Percentiles rank a stretch among this genome's conserved stretches.
These are phyloP conservation scores for Metschnikowia hibisci DNA, from an alignment of 805 yeast genomes.

Conservation along the genomic window DNA sequence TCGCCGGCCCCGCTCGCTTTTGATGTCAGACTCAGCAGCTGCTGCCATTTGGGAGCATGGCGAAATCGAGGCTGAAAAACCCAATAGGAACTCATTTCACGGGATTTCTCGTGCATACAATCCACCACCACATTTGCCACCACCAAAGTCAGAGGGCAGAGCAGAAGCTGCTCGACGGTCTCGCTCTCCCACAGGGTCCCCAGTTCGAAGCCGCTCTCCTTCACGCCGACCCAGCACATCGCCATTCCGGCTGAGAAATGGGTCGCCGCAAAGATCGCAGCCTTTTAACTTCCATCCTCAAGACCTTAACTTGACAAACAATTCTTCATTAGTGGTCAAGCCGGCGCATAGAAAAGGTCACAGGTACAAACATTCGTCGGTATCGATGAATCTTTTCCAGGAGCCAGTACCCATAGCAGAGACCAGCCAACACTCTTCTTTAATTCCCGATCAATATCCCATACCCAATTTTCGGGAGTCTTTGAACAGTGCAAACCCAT, in stretches of 20 bases:
- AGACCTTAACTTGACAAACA: slow-evolving; percentile 27
- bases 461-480: slow-evolving; percentile 71
- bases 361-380: slow-evolving; percentile 92
- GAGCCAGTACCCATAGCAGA: slow-evolving; percentile 62
- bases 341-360: slow-evolving; percentile 89
- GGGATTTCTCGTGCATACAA: slow-evolving; percentile 14
- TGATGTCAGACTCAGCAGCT: slow-evolving; percentile 26
- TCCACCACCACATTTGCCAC: slow-evolving; percentile 21
- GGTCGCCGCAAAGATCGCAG: slow-evolving; percentile 20
- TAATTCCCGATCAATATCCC: slow-evolving; percentile 62
- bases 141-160: slow-evolving; percentile 15
- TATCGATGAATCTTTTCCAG: slow-evolving; percentile 91
- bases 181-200: slow-evolving; percentile 27
- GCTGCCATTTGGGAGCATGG: slow-evolving; percentile 30
- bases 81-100: slow-evolving; percentile 21
- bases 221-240: slow-evolving; percentile 14
- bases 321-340: slow-evolving; percentile 25
- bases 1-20: slow-evolving; percentile 34
- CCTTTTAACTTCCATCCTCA: slow-evolving; percentile 70
- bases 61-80: slow-evolving; percentile 16
- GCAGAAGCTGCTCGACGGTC: background rate
- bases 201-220: slow-evolving; percentile 31
- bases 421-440: slow-evolving; percentile 52
- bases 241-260: slow-evolving; percentile 10
- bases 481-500: slow-evolving; percentile 50